phyloP scores from a whole-genome alignment of 139 green algal species.

The Nannochloris sp. region DNA sequence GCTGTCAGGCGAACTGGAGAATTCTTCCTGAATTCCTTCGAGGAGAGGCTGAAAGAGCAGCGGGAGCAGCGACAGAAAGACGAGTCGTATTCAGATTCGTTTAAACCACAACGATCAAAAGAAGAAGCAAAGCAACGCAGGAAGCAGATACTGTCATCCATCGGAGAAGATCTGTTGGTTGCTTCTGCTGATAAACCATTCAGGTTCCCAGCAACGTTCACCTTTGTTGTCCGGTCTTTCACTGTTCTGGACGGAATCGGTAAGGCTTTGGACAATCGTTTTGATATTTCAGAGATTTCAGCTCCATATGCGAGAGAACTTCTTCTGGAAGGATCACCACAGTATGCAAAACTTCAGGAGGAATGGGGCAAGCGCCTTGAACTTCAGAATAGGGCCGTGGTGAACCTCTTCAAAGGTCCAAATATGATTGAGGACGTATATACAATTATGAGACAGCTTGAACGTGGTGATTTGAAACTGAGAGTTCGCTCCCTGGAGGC shows the following conservation, averaged over 20 bases:
- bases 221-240: slow-evolving; percentile 86
- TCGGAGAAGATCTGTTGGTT: slow-evolving; percentile 91
- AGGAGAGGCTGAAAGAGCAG: slow-evolving; percentile 54
- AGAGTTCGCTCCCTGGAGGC: slow-evolving; percentile 88
- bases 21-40: slow-evolving; percentile 94
- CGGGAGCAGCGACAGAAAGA: slow-evolving; percentile 22
- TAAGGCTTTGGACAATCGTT: slow-evolving; percentile 86
- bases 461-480: slow-evolving; percentile 93
- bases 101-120: slow-evolving; percentile 78
- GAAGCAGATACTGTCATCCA: slow-evolving; percentile 81
- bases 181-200: slow-evolving; percentile 95
- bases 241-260: slow-evolving; percentile 96
- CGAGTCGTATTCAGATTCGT: slow-evolving; percentile 46
- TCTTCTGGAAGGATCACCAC: slow-evolving; percentile 56
- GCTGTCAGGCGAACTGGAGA: slow-evolving; percentile 83
- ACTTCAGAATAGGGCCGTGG: slow-evolving; percentile 75
- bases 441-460: slow-evolving; percentile 55
- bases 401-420: slow-evolving; percentile 85
- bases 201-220: slow-evolving; percentile 96
- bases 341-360: slow-evolving; percentile 38
- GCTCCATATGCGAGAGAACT: slow-evolving; percentile 86
- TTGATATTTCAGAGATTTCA: slow-evolving; percentile 97
- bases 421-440: slow-evolving; percentile 85
- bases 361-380: slow-evolving; percentile 51
- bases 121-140: slow-evolving; percentile 47